Base-by-base conservation (phyloP, 1,284 basidiomycete species). In the Chiua sp. region DNA sequence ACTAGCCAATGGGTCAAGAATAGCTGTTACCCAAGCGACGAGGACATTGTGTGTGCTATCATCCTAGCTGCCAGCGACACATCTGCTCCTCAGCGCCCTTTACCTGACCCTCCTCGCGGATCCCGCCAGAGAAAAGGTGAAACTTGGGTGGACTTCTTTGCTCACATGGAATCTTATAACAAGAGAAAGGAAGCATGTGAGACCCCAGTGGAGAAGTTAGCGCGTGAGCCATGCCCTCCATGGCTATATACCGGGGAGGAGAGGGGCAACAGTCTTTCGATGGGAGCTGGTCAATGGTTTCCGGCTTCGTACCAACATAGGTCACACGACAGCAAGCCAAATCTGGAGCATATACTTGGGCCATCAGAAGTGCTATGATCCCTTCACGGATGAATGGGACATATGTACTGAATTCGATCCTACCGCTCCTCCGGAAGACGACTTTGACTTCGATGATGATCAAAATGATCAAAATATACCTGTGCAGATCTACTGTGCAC, bases 331-430 rank as follows among this genome's bases (percentile, higher is more conserved):
- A 47, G 6, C 5, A n/a, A 42, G 5, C 11, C 32, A 13, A 10
- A 16, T 51, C 26, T 59, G 58, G 53, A 1, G 5, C 2, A 6
- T 52, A 7, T 59, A 59, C 16, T 22, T 28, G 12, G 30, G 47
- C 3, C 6, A 13, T 8, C 59, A 56, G 48, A 18, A 18, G 12
- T 23, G 13, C 37, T 59, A 59, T 53, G 54, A 56, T 13, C 1
- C 22, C 5, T 59, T 51, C 20, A 13, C 7, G 4, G 44, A 59
- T 11, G 22, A 59, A 32, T 59, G 59, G 54, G 47, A 59, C 44
- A 7, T 59, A 7, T 59, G 54, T 30, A n/a, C 37, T 32, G n/a
- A 59, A 28, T 56, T 59, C 12, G 44, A 56, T 6, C 1, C 28
- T 5, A 35, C 51, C 33, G 44, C 28, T 10, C 46, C 32, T 33